Evolutionary conservation across 331 rosid genomes (phyloP), one percentile per base, ranked within the genome.

Genomic region (Phaseolus coccineus): DNA sequence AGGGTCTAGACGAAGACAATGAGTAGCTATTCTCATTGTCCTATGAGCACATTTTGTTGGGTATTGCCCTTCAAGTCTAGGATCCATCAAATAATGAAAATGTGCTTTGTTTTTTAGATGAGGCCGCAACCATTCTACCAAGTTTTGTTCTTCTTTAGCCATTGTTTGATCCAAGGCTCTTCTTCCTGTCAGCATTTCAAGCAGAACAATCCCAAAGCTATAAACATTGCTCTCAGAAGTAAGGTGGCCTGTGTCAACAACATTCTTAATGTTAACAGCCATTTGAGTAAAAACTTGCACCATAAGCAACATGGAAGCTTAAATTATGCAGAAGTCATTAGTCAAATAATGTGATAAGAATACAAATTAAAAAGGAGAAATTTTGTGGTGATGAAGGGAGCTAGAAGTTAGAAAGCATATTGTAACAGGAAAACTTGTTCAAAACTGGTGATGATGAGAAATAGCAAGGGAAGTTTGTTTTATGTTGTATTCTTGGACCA

Each of bases 161-260:
- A 80, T 74, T n/a, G 0, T 73, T 30, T 69, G 85, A 61, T 89
- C 97, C 75, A 87, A 76, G 25, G 89, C 85, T 37, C 67, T 88
- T 48, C 84, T 79, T 2, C 97, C 92, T 0, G 85, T 88, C 79
- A 91, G 5, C 80, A 91, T 69, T 64, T 91, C 97, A 1, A 91
- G 89, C 0, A 91, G 51, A 14, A 91, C 92, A 13, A 91, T 89
- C 12, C 97, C 94, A 37, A 88, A 91, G 44, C 97, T 89, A 25
- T 89, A 89, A 0, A 91, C 91, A 68, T 89, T 94, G 24, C 92
- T 87, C 82, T 89, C 89, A 0, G 88, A 42, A 16, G 87, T 88
- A 2, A 91, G 87, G 66, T 85, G 92, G 47, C 94, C 93, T 91
- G 83, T 74, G 10, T 13, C 16, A 22, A 50, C 47, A 70, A 44